Conservation (phyloP, 768 basidiomycete species). For the Mycena chlorophos region DNA sequence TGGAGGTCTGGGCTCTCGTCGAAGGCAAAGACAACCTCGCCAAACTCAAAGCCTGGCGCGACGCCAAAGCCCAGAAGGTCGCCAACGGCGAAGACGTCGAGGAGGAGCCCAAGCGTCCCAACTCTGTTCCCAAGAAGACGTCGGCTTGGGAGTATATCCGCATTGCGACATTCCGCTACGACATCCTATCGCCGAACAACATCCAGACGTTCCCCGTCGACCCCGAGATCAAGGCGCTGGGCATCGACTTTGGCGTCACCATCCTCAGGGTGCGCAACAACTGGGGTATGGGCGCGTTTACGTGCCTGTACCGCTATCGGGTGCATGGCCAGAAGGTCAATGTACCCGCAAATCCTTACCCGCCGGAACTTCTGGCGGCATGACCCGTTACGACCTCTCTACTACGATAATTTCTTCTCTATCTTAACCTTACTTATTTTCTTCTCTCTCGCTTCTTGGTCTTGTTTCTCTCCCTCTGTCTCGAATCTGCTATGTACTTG, state of each 20-base stretch:
- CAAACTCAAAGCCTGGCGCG: slow-evolving; percentile 58
- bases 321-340: slow-evolving; percentile 67
- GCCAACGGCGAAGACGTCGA: slow-evolving; percentile 34
- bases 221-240: slow-evolving; percentile 63
- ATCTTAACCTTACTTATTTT: slow-evolving; percentile 21
- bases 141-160: slow-evolving; percentile 54
- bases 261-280: slow-evolving; percentile 79
- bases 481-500: slow-evolving; percentile 21
- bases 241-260: slow-evolving; percentile 83
- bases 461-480: slow-evolving; percentile 13
- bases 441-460: slow-evolving; percentile 9
- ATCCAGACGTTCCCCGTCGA: slow-evolving; percentile 83
- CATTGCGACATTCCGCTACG: slow-evolving; percentile 68
- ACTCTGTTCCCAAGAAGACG: slow-evolving; percentile 38
- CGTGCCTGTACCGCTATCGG: slow-evolving; percentile 86
- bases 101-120: slow-evolving; percentile 43
- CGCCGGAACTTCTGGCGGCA: slow-evolving; percentile 27
- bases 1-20: slow-evolving; percentile 91
- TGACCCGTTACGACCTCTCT: slow-evolving; percentile 10
- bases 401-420: slow-evolving; percentile 14
- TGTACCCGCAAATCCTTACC: slow-evolving; percentile 38
- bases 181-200: slow-evolving; percentile 54
- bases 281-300: slow-evolving; percentile 82
- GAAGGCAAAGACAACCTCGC: slow-evolving; percentile 73
- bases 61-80: slow-evolving; percentile 39